Conservation (phyloP, 257 asterid genomes). For the Fraxinus americana region DNA sequence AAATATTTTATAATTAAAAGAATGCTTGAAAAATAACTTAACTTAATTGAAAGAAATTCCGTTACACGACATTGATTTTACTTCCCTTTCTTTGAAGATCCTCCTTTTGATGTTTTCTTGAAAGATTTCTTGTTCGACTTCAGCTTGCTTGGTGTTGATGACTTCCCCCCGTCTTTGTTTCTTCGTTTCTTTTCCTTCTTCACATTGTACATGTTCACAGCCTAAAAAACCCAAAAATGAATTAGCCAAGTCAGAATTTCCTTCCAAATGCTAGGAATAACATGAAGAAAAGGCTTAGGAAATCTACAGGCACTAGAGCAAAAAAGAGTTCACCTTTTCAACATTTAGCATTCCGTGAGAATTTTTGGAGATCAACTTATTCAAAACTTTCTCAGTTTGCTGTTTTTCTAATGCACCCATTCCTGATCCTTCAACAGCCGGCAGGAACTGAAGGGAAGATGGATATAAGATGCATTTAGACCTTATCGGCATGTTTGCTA, state of each 20-base stretch:
- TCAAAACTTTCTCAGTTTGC: conserved; percentile 82
- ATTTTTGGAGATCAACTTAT: conserved; percentile 65
- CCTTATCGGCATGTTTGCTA: neutral
- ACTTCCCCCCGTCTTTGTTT: conserved; percentile 47
- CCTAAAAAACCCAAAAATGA: conserved; percentile 46
- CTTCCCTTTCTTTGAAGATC: conserved; percentile 55
- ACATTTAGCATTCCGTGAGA: conserved; percentile 91
- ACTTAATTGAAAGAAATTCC: neutral
- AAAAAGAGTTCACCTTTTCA: conserved; percentile 54
- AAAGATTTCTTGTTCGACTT: conserved; percentile 60
- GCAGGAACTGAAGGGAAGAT: conserved; percentile 60
- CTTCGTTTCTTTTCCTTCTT: conserved; percentile 72
- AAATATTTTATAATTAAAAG: too few species aligned
- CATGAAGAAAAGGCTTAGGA: neutral
- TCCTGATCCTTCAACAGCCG: conserved; percentile 93
- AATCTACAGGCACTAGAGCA: neutral
- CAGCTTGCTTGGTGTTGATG: conserved; percentile 53
- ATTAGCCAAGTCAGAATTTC: neutral
- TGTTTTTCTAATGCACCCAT: conserved; percentile 84
- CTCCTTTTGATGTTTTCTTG: conserved; percentile 59
- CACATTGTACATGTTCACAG: conserved; percentile 87
- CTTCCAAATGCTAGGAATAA: neutral
- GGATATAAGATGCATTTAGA: neutral
- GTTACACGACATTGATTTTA: conserved; percentile 44
- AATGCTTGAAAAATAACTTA: too few species aligned